These are phyloP conservation scores for Populus deltoides DNA, from an alignment of 345 rosid genomes.

Conservation along the genomic window DNA sequence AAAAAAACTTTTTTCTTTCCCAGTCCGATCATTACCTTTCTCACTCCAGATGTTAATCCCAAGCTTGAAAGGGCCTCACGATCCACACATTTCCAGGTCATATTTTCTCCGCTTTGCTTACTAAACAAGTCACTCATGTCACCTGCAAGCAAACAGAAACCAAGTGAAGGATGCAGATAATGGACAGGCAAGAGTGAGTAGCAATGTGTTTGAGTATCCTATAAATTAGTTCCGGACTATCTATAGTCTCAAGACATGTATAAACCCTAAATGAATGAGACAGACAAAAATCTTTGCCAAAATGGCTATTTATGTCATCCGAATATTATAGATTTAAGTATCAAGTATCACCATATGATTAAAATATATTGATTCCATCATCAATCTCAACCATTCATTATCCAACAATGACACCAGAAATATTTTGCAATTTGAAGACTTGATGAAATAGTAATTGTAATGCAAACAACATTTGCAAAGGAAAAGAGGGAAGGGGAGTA, in stretches of 20 bases:
- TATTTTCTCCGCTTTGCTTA: conserved; percentile 27
- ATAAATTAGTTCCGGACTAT: background rate
- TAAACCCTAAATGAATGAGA: background rate
- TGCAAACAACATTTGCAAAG: background rate
- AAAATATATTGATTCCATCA: background rate
- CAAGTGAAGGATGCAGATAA: conserved; percentile 8
- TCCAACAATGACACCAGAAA: background rate
- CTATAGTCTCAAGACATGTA: background rate
- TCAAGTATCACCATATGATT: background rate
- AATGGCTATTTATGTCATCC: background rate
- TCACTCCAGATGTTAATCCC: conserved; percentile 72
- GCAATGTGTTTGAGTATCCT: background rate
- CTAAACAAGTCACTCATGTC: conserved; percentile 23
- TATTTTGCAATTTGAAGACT: background rate
- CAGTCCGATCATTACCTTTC: conserved; percentile 39
- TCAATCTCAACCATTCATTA: background rate
- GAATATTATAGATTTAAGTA: background rate
- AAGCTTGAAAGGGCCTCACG: conserved; percentile 39
- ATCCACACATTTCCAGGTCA: conserved; percentile 50
- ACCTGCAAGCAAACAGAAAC: conserved; percentile 25
- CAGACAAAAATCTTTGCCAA: background rate
- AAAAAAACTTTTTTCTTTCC: no score
- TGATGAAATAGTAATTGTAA: background rate
- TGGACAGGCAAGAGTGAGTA: background rate
- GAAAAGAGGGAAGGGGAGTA: background rate